These are phyloP conservation scores for Phytophthora palmivora DNA, from an alignment of 352 stramenopile genomes.

Conservation along the genomic window DNA sequence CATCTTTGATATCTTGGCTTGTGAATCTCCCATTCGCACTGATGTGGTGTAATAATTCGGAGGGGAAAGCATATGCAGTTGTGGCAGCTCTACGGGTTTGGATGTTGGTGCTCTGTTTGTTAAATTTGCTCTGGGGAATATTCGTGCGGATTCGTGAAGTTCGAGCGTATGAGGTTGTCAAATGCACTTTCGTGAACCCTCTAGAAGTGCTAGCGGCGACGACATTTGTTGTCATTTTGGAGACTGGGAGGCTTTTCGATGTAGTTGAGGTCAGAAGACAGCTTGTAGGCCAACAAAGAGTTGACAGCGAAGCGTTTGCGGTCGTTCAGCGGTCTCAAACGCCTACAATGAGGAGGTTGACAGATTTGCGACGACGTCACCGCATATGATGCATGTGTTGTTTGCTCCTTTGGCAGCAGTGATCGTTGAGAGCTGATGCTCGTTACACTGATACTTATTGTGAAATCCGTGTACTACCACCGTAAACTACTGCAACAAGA, in stretches of 20 bases:
- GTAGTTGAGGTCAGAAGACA: conserved; percentile 42
- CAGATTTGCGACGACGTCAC: conserved; percentile 41
- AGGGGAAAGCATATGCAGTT: conserved; percentile 39
- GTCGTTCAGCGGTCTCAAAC: conserved; percentile 45
- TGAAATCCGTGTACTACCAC: conserved; percentile 29
- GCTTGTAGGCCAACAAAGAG: conserved; percentile 43
- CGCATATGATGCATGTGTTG: conserved; percentile 32
- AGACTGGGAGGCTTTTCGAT: conserved; percentile 37
- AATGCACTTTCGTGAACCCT: conserved; percentile 47
- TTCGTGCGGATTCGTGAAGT: conserved; percentile 41
- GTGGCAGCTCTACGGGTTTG: conserved; percentile 51
- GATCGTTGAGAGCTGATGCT: conserved; percentile 39
- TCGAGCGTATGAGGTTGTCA: conserved; percentile 49
- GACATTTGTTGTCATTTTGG: conserved; percentile 27
- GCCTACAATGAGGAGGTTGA: conserved; percentile 63
- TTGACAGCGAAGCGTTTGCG: conserved; percentile 46
- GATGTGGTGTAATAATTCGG: conserved; percentile 44
- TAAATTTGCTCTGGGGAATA: conserved; percentile 50
- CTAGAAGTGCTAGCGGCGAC: conserved; percentile 48
- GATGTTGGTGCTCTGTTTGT: conserved; percentile 52
- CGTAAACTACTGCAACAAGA: conserved; percentile 4
- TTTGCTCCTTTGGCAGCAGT: conserved; percentile 45
- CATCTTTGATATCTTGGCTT: conserved; percentile 57
- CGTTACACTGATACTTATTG: conserved; percentile 22
- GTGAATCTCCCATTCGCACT: conserved; percentile 54